Evolutionary conservation across 805 yeast genomes (phyloP), one percentile per base, ranked within the genome.

Genomic region (Starmerella gropengiesseri): DNA sequence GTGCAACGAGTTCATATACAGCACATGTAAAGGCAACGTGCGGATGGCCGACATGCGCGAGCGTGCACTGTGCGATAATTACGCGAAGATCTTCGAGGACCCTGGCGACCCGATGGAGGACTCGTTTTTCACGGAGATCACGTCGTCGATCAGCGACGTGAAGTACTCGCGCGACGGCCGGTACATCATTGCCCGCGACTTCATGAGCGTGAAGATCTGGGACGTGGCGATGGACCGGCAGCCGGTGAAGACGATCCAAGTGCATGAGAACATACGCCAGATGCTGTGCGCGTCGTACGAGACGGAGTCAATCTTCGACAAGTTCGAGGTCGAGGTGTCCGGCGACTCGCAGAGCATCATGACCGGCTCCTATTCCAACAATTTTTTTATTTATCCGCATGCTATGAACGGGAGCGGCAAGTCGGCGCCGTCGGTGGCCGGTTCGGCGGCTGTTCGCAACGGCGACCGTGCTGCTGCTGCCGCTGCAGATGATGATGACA

Each of bases 291-390:
- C 93, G 62, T 86, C 97, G 34, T 91, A 93, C 68, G 99, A 91
- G 63, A 87, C 86, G 61, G 99, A 91, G 66, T 94, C 97, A 35
- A 91, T 91, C 45, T 91, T 91, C 66, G 98, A 91, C 69, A 93
- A 91, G 69, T 91, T 91, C 63, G 98, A 91, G 69, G 95, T 87
- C 49, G 91, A 79, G 54, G 86, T 91, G 59, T 74, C 86, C 54
- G 98, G 97, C 29, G 96, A 93, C 65, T 82, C 84, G 56, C 76
- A 78, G 59, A 77, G 86, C 47, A 78, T 91, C 47, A 84, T 91
- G 89, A 87, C 98, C 12, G 99, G 99, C 41, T 81, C 95, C 31
- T 91, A 91, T 69, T 85, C 87, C 65, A 91, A 89, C 67, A 87
- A 87, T 67, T 91, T 93, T 60, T 84, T 85, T 93, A 84, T 91